Evolutionary conservation across 192 early-diverging fungal genomes (phyloP).

Genomic region (Coemansia sp.): DNA sequence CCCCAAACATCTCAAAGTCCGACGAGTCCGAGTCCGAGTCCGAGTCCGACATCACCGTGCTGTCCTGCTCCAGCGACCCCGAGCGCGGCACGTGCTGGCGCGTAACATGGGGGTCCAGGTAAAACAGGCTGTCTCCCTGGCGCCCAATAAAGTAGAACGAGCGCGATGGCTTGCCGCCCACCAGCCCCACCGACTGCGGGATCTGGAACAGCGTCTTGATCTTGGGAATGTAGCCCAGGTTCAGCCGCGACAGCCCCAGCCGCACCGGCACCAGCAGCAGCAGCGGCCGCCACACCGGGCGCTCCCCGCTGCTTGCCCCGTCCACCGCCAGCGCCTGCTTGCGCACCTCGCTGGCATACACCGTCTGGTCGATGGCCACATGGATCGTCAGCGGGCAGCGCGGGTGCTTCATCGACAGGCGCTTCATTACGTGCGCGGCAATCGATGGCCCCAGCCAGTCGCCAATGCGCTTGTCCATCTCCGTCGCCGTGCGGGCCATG

Average conservation of each 20-base stretch:
- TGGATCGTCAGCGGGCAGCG: constrained; percentile 49
- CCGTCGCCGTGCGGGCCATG: constrained; percentile 51
- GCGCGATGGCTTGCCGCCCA: constrained; percentile 51
- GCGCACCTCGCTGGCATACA: constrained; percentile 49
- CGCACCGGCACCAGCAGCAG: constrained; percentile 55
- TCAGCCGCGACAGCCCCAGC: constrained; percentile 47
- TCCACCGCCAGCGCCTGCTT: constrained; percentile 36
- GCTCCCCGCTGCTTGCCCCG: background rate
- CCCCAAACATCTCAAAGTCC: constrained; percentile 45
- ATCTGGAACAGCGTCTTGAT: constrained; percentile 52
- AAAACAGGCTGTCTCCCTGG: constrained; percentile 53
- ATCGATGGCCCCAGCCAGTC: constrained; percentile 56
- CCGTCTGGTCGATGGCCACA: constrained; percentile 53
- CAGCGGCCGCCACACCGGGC: constrained; percentile 35
- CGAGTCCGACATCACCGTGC: constrained; percentile 8
- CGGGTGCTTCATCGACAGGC: constrained; percentile 42
- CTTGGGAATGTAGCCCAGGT: constrained; percentile 45
- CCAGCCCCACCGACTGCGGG: constrained; percentile 53
- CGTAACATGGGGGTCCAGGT: constrained; percentile 54
- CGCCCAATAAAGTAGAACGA: constrained; percentile 54
- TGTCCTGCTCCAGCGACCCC: constrained; percentile 14
- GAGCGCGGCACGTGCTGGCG: constrained; percentile 41
- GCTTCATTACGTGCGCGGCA: constrained; percentile 54
- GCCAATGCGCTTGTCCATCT: constrained; percentile 55
- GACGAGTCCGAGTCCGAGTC: constrained; percentile 53